Conservation (phyloP, 2,329 filamentous ascomycete genomes). For the Thermothelomyces thermophilus region DNA sequence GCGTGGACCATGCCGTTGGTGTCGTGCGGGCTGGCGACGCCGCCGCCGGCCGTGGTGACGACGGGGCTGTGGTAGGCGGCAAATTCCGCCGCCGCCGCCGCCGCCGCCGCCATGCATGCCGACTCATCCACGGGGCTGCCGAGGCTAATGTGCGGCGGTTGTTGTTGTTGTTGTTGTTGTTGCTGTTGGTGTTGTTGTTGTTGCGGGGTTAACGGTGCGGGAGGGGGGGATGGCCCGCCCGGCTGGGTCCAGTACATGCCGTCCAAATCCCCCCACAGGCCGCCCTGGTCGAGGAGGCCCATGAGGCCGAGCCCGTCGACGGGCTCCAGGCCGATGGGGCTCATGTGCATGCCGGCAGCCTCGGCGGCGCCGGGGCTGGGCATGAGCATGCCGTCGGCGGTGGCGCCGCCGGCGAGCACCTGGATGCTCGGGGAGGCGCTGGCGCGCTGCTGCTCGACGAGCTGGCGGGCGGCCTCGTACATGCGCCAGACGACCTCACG, state of each 20-base stretch:
- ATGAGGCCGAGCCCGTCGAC: constrained; percentile 45
- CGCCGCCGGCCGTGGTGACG: neutral
- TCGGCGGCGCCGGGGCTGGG: constrained; percentile 15
- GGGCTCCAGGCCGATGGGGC: constrained; percentile 45
- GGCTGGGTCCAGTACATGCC: constrained; percentile 44
- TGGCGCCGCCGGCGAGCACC: constrained; percentile 28
- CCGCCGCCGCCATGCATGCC: constrained; percentile 9
- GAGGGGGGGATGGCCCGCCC: neutral
- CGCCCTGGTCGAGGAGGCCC: constrained; percentile 47
- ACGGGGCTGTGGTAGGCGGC: constrained; percentile 16
- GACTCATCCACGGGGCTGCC: constrained; percentile 14
- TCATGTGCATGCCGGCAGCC: constrained; percentile 41
- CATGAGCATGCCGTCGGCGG: constrained; percentile 30
- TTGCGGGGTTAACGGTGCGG: neutral
- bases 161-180: neutral
- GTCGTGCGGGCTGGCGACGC: constrained; percentile 24
- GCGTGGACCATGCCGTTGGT: constrained; percentile 24
- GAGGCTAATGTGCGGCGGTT: constrained; percentile 1
- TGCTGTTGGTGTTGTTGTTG: neutral
- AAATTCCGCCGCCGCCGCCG: constrained; percentile 8
- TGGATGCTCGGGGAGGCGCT: constrained; percentile 24
- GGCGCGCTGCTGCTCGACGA: constrained; percentile 26
- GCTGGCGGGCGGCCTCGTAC: constrained; percentile 48
- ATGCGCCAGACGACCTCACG: constrained; percentile 58
- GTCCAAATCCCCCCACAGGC: constrained; percentile 47